A percentile compares a stretch with the other conserved stretches of the same genome.
These are phyloP conservation scores for Solanum corneliomulleri DNA, from an alignment of 257 asterid genomes.

Conservation along the genomic window DNA sequence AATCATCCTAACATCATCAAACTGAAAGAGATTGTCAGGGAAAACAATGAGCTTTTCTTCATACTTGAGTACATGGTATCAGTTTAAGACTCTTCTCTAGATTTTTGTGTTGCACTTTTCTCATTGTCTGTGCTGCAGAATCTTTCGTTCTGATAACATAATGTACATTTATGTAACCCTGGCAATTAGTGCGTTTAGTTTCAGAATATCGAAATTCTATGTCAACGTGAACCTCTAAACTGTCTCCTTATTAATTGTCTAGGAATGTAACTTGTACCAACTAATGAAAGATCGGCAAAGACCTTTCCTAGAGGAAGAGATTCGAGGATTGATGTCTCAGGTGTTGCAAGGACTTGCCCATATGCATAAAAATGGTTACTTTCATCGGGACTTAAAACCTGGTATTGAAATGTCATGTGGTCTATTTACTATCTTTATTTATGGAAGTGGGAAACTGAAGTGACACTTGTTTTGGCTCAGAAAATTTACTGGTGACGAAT, in stretches of 20 bases:
- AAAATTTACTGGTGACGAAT: conserved; percentile 81
- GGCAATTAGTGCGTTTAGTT: background rate
- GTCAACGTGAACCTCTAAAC: background rate
- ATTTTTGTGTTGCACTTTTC: background rate
- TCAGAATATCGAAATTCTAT: background rate
- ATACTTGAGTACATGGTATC: conserved; percentile 91
- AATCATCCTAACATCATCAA: conserved; percentile 84
- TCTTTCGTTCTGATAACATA: background rate
- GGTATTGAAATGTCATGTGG: conserved; percentile 36
- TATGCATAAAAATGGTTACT: conserved; percentile 74
- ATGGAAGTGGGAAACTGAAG: background rate
- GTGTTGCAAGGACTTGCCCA: conserved; percentile 83
- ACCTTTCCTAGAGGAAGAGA: conserved; percentile 71
- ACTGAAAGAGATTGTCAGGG: conserved; percentile 85
- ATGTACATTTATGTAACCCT: background rate
- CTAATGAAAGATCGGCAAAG: conserved; percentile 60
- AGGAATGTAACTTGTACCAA: conserved; percentile 88
- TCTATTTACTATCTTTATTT: background rate
- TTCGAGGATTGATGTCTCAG: conserved; percentile 74
- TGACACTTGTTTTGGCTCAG: conserved; percentile 23
- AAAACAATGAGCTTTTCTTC: conserved; percentile 89
- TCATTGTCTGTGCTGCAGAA: background rate
- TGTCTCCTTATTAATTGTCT: conserved; percentile 1
- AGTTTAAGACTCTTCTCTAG: background rate
- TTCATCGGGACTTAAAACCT: conserved; percentile 94